A percentile compares a stretch with the other conserved stretches of the same genome.
These are phyloP conservation scores for Warburgia ugandensis DNA, from an alignment of 164 flowering plant genomes.

Conservation along the genomic window DNA sequence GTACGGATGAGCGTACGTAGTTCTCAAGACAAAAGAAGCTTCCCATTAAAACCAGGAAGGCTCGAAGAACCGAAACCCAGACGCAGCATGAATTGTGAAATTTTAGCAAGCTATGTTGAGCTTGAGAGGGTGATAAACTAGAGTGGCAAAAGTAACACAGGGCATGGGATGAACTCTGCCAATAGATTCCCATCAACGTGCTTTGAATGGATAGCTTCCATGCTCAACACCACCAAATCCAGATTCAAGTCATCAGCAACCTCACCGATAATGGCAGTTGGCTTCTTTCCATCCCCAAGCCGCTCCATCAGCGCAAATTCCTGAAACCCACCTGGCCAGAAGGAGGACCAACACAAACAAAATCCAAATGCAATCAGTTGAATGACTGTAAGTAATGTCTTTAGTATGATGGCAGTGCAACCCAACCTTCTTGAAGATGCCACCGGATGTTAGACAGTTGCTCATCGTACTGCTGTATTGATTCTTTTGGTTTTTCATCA, in stretches of 20 bases:
- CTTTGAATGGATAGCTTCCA: conserved; percentile 97
- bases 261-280: conserved; percentile 94
- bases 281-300: conserved; percentile 81
- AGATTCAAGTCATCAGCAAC: conserved; percentile 85
- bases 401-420: too few species aligned
- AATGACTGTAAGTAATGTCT: too few species aligned
- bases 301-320: conserved; percentile 77
- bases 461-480: conserved; percentile 72
- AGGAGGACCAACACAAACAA: not conserved
- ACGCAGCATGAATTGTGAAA: too few species aligned
- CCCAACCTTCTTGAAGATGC: conserved; percentile 91
- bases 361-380: not conserved
- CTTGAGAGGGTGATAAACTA: conserved; percentile 9
- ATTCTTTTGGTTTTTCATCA: conserved; percentile 67
- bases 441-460: conserved; percentile 84
- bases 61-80: too few species aligned
- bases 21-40: too few species aligned
- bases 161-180: conserved; percentile 96
- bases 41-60: too few species aligned
- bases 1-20: too few species aligned
- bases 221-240: conserved; percentile 87
- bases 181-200: conserved; percentile 92
- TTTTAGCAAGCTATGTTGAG: too few species aligned
- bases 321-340: conserved; percentile 68
- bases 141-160: conserved; percentile 77